These are phyloP conservation scores for Petunia axillaris DNA, from an alignment of 257 asterid genomes.

Conservation along the genomic window DNA sequence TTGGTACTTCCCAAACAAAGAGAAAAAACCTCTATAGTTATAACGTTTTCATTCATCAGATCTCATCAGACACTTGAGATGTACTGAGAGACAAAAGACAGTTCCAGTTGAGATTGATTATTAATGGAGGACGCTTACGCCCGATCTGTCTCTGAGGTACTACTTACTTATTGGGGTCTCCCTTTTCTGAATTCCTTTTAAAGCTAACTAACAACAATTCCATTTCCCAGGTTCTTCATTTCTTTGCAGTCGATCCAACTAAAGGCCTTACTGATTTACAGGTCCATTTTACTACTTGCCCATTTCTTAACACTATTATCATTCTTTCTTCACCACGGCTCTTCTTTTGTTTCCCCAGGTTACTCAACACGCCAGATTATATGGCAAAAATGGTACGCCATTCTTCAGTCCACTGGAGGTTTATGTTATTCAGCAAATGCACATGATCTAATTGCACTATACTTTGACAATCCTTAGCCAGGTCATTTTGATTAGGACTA, in stretches of 20 bases:
- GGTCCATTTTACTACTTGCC: constrained; percentile 44
- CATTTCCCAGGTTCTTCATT: constrained; percentile 67
- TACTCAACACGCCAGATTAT: constrained; percentile 64
- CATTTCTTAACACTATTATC: neutral
- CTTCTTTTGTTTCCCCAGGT: constrained; percentile 59
- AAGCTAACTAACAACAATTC: neutral
- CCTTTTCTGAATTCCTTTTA: neutral
- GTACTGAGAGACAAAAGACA: no score
- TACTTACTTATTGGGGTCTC: neutral
- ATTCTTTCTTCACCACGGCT: no score
- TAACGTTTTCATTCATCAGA: no score
- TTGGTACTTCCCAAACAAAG: no score
- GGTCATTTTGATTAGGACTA: constrained; percentile 13
- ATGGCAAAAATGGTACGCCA: constrained; percentile 83
- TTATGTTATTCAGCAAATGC: constrained; percentile 4
- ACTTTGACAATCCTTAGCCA: neutral
- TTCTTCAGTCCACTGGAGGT: neutral
- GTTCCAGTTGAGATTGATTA: no score
- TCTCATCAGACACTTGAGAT: no score
- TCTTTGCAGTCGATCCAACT: constrained; percentile 73
- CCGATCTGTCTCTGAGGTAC: constrained; percentile 82
- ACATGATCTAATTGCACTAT: neutral
- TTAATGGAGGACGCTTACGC: constrained; percentile 89
- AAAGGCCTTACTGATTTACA: constrained; percentile 82
- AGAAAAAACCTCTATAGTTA: no score